phyloP scores from a whole-genome alignment of 495 filamentous ascomycete genomes.

The Penicillium simplicissimum region DNA sequence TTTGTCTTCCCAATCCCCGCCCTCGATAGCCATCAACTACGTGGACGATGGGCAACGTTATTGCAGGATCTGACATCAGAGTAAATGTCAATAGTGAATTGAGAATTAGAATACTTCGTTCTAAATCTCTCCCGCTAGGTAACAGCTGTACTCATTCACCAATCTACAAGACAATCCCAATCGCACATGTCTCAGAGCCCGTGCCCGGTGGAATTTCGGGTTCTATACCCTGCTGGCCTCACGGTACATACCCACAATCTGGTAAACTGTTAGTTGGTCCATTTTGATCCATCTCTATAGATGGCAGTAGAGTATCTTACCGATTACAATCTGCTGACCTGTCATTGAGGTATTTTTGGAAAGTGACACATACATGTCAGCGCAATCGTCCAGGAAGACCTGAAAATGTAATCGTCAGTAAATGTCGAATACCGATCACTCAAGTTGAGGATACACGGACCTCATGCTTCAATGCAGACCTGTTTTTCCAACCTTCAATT shows the following conservation, averaged over 20 bases:
- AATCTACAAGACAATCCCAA: too few species aligned
- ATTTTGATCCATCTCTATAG: neutral
- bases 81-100: too few species aligned
- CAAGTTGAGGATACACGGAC: neutral
- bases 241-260: neutral
- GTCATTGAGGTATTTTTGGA: slow-evolving; percentile 10
- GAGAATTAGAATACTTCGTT: too few species aligned
- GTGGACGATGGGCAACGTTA: too few species aligned
- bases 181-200: too few species aligned
- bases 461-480: slow-evolving; percentile 2
- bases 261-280: neutral
- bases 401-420: neutral
- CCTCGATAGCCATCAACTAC: too few species aligned
- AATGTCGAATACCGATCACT: neutral
- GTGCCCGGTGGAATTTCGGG: too few species aligned
- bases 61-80: too few species aligned
- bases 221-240: neutral
- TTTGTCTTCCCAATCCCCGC: too few species aligned
- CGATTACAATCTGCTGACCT: slow-evolving; percentile 7
- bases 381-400: slow-evolving; percentile 11
- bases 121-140: too few species aligned
- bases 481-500: slow-evolving; percentile 1
- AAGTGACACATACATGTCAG: slow-evolving; percentile 8
- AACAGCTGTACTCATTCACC: too few species aligned
- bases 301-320: neutral